These are phyloP conservation scores for Blastocystis sp. DNA, from an alignment of 352 stramenopile species.

Conservation along the genomic window DNA sequence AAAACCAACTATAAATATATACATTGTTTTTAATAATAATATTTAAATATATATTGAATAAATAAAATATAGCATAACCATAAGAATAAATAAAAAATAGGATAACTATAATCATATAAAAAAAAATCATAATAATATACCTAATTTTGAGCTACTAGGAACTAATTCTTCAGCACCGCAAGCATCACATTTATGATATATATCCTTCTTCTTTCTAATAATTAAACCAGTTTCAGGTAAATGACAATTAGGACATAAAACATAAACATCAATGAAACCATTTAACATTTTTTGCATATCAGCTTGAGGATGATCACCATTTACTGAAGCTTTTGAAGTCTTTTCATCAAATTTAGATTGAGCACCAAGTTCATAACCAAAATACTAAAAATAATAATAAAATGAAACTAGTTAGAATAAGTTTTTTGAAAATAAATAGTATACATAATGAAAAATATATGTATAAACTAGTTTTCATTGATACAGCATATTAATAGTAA, in stretches of 20 bases:
- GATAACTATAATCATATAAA: slow-evolving; percentile 90
- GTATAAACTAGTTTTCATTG: slow-evolving; percentile 38
- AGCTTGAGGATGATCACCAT: slow-evolving; percentile 69
- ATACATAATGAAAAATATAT: slow-evolving; percentile 86
- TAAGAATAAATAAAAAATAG: too few species aligned
- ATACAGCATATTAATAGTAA: neutral
- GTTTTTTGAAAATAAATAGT: too few species aligned
- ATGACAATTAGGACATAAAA: slow-evolving; percentile 81
- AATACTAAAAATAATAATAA: slow-evolving; percentile 58
- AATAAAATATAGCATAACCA: slow-evolving; percentile 86
- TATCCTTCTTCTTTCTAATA: slow-evolving; percentile 74
- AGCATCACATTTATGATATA: slow-evolving; percentile 90
- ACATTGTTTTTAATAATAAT: slow-evolving; percentile 86
- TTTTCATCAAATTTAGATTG: slow-evolving; percentile 88
- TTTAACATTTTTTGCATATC: slow-evolving; percentile 76
- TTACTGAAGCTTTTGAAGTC: slow-evolving; percentile 79
- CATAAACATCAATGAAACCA: slow-evolving; percentile 94
- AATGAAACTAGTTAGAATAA: too few species aligned
- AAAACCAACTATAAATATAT: too few species aligned
- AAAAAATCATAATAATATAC: neutral
- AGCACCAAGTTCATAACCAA: slow-evolving; percentile 85
- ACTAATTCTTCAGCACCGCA: slow-evolving; percentile 58
- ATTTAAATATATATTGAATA: slow-evolving; percentile 86
- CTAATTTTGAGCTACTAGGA: slow-evolving; percentile 38
- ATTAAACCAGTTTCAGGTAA: slow-evolving; percentile 95